A percentile compares a stretch with the other conserved stretches of the same genome.
phyloP scores from a whole-genome alignment of 306 rosid species.

The Corylus avellana region DNA sequence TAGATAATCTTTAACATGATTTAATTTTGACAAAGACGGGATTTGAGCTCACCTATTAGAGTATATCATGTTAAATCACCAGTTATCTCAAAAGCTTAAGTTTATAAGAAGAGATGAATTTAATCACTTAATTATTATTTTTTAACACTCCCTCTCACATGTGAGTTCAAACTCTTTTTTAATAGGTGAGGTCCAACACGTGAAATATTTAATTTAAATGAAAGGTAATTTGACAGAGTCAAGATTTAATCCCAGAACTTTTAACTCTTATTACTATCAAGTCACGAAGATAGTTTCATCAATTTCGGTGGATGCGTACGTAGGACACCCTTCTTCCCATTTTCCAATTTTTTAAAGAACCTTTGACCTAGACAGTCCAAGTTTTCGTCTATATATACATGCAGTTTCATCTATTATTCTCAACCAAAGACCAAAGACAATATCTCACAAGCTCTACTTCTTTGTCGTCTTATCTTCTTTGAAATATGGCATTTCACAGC shows the following conservation, averaged over 20 bases:
- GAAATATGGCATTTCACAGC: constrained; percentile 34
- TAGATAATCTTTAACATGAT: background rate
- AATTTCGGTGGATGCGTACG: background rate
- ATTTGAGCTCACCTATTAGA: background rate
- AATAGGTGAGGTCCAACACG: too few relatives aligned
- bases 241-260: too few relatives aligned
- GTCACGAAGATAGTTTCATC: background rate
- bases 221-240: accelerated
- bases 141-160: too few relatives aligned
- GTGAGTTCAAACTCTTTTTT: too few relatives aligned
- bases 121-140: too few relatives aligned
- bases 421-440: constrained; percentile 12
- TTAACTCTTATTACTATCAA: too few relatives aligned
- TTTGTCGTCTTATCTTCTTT: background rate
- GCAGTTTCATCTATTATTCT: constrained; percentile 10
- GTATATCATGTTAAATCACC: background rate
- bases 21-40: background rate
- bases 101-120: too few relatives aligned
- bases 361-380: constrained; percentile 31
- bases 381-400: constrained; percentile 35
- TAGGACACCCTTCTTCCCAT: background rate
- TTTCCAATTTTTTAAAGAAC: background rate
- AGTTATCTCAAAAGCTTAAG: too few relatives aligned
- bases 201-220: too few relatives aligned
- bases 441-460: background rate